A percentile compares a stretch with the other conserved stretches of the same genome.
Evolutionary conservation across 2,329 filamentous ascomycete genomes (phyloP).

Genomic region (Nigrospora sphaerica): DNA sequence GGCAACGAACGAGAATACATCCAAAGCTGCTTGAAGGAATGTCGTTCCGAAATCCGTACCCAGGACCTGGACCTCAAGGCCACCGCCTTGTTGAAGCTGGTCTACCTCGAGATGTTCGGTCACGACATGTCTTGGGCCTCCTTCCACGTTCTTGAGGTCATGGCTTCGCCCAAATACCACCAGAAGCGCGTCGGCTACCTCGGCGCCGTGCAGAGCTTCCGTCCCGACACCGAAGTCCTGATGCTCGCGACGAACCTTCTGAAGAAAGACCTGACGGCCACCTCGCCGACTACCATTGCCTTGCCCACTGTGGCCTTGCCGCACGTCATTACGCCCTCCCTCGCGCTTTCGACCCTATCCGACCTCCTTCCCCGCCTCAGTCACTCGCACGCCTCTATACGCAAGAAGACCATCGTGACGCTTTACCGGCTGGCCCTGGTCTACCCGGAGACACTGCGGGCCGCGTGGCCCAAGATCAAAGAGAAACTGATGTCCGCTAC

Average conservation of each 20-base stretch:
- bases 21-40: conserved; percentile 89
- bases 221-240: conserved; percentile 89
- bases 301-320: conserved; percentile 87
- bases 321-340: conserved; percentile 85
- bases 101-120: conserved; percentile 98
- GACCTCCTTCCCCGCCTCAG: conserved; percentile 81
- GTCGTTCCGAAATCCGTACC: conserved; percentile 81
- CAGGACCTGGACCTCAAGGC: conserved; percentile 98
- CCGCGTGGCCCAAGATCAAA: conserved; percentile 96
- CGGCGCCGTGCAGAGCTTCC: conserved; percentile 91
- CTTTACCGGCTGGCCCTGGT: conserved; percentile 89
- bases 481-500: conserved; percentile 83
- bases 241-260: conserved; percentile 96
- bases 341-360: conserved; percentile 81
- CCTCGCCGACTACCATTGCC: conserved; percentile 69
- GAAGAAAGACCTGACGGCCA: conserved; percentile 82
- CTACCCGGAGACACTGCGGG: conserved; percentile 88
- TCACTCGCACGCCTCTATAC: conserved; percentile 76
- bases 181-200: conserved; percentile 96
- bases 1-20: conserved; percentile 94
- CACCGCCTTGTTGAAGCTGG: conserved; percentile 87
- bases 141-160: conserved; percentile 97
- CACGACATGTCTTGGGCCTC: conserved; percentile 99
- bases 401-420: conserved; percentile 95
- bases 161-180: conserved; percentile 90